phyloP scores from a whole-genome alignment of 2,329 filamentous ascomycete genomes.

The Penicillium sumatraense region DNA sequence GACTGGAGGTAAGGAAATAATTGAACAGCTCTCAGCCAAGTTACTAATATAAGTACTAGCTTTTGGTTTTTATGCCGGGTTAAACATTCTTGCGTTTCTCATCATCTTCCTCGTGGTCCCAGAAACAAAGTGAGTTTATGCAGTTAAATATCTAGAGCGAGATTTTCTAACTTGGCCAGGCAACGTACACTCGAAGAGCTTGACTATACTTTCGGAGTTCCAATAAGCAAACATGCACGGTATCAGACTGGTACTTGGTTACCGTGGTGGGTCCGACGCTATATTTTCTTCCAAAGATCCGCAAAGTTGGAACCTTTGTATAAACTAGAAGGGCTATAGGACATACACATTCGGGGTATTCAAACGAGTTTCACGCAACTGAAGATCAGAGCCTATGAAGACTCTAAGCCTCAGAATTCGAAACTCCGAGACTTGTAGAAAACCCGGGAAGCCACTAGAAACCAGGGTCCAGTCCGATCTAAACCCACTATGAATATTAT shows the following conservation, averaged over 20 bases:
- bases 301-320: conserved; percentile 41
- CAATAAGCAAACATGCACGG: conserved; percentile 44
- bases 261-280: conserved; percentile 54
- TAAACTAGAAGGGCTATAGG: conserved; percentile 26
- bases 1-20: conserved; percentile 8
- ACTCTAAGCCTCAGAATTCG: too few relatives aligned
- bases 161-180: conserved; percentile 4
- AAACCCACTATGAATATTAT: too few relatives aligned
- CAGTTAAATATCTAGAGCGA: not conserved
- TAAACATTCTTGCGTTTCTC: conserved; percentile 54
- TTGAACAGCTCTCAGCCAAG: not conserved
- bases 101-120: conserved; percentile 48
- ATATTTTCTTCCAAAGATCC: conserved; percentile 44
- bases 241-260: conserved; percentile 45
- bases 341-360: too few relatives aligned
- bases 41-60: conserved; percentile 15
- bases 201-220: conserved; percentile 55
- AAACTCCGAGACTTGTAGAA: too few relatives aligned
- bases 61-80: conserved; percentile 53
- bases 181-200: conserved; percentile 36
- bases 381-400: too few relatives aligned
- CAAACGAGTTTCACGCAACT: too few relatives aligned
- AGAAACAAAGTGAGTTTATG: conserved; percentile 44
- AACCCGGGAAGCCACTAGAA: too few relatives aligned
- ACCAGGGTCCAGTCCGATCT: too few relatives aligned